Base-by-base conservation (phyloP, 768 basidiomycete genomes). In the Pisolithus albus region DNA sequence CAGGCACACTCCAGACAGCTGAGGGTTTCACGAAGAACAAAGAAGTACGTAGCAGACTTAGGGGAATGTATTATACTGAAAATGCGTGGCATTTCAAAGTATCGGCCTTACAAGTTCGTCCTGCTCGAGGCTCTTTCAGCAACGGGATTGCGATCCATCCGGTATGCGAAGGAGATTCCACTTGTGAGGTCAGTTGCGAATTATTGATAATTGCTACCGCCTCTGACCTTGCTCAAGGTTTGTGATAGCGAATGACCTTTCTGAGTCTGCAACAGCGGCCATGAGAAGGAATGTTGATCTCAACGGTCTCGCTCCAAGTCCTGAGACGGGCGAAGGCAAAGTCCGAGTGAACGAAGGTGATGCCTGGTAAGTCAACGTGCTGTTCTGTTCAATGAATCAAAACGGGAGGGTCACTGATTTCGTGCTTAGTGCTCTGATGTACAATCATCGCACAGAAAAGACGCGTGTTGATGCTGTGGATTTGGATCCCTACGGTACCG, bases 161-260 rank as follows among this genome's bases (percentile, higher is more conserved):
- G 96, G 34, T 99, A 98, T 66, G 95, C 94, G 0, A 92, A 96
- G 60, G 96, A 99, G 70, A 92, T 99, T 8, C 92, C 94, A 1
- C 77, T 86, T 40, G 79, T 92, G 52, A 89, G 83, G 95, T 96
- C 46, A 64, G 82, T 59, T 44, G 47, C 19, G 8, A 16, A 24
- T 38, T 23, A 28, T 37, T 36, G 15, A 26, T 50, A 15, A 13
- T n/a, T 42, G 34, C 18, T 48, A 1, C 32, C n/a, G 32, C 19
- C 52, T 52, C 42, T 47, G 51, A 45, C 45, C 56, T 61, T 23
- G 55, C 26, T 82, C 38, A 42, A 98, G 95, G 67, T 80, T 87
- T 67, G 83, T 99, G 44, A 84, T 97, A 61, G 95, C 96, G 28
- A 99, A 99, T 62, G 96, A 99, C 66, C 67, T 96, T 5, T 94